Percentiles rank a stretch among this genome's conserved stretches.
Conservation (phyloP, 345 rosid genomes). For the Turritis glabra region DNA sequence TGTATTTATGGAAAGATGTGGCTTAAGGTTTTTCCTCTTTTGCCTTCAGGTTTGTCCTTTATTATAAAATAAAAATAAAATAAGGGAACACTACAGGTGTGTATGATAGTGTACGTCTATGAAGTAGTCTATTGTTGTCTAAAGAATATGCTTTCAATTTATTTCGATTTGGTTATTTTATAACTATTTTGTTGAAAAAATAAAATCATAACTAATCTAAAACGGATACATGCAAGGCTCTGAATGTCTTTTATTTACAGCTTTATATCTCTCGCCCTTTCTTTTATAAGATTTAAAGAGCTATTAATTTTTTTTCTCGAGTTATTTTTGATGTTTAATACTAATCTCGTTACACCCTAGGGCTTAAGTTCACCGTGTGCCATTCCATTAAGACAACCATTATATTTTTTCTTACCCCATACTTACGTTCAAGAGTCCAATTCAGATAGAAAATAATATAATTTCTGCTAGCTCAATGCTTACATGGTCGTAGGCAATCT, state of each 20-base stretch:
- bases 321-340: no score
- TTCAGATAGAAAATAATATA: not conserved
- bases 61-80: not conserved
- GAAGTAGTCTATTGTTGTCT: slow-evolving; percentile 5
- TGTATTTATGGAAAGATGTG: slow-evolving; percentile 31
- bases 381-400: no score
- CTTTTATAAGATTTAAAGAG: not conserved
- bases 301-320: no score
- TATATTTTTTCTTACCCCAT: no score
- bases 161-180: not conserved
- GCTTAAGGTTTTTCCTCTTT: slow-evolving; percentile 15
- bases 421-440: no score
- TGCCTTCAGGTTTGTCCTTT: not conserved
- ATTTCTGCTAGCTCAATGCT: not conserved
- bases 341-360: no score
- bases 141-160: slow-evolving; percentile 4
- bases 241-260: not conserved
- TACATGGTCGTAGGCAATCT: not conserved
- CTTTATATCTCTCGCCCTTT: not conserved
- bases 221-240: not conserved
- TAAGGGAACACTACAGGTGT: not conserved
- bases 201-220: not conserved
- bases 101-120: not conserved
- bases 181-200: not conserved
- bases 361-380: no score